Evolutionary conservation across 1,284 basidiomycete species (phyloP).

Genomic region (Ustilago nuda): DNA sequence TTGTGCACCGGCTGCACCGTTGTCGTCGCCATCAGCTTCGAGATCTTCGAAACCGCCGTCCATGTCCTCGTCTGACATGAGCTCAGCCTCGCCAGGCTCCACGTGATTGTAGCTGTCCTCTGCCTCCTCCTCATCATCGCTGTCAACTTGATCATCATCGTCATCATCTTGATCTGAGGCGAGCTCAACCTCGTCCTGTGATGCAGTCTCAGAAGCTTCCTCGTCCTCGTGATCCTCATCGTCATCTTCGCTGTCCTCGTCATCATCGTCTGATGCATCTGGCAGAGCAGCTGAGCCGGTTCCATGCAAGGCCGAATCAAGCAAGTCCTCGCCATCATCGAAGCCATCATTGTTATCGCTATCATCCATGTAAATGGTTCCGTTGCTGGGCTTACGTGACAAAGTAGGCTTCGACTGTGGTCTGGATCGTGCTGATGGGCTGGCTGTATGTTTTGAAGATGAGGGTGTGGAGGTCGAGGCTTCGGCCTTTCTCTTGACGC

Average conservation of each 20-base stretch:
- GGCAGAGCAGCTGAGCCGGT: conserved; percentile 46
- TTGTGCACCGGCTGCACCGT: conserved; percentile 15
- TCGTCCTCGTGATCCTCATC: conserved; percentile 49
- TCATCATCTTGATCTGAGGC: conserved; percentile 36
- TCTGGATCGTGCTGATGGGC: conserved; percentile 21
- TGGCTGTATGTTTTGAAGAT: conserved; percentile 24
- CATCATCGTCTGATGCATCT: conserved; percentile 35
- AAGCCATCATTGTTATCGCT: conserved; percentile 62
- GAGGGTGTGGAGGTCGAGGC: conserved; percentile 24
- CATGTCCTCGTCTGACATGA: conserved; percentile 65
- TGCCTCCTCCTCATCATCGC: conserved; percentile 29
- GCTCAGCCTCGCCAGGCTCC: conserved; percentile 33
- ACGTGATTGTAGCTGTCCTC: conserved; percentile 54
- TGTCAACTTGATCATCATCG: conserved; percentile 14
- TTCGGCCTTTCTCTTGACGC: conserved; percentile 51
- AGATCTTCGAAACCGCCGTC: conserved; percentile 67
- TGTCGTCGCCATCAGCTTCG: conserved; percentile 50
- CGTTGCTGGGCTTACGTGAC: conserved; percentile 12
- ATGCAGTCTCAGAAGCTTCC: conserved; percentile 36
- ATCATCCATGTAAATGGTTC: conserved; percentile 27
- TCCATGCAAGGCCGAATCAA: conserved; percentile 43
- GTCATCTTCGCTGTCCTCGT: conserved; percentile 57
- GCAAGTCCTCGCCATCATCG: conserved; percentile 61
- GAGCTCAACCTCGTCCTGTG: conserved; percentile 33
- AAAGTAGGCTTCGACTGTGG: conserved; percentile 14